Conservation (phyloP, 108 stramenopile species). For the Nitzschia sp. region DNA sequence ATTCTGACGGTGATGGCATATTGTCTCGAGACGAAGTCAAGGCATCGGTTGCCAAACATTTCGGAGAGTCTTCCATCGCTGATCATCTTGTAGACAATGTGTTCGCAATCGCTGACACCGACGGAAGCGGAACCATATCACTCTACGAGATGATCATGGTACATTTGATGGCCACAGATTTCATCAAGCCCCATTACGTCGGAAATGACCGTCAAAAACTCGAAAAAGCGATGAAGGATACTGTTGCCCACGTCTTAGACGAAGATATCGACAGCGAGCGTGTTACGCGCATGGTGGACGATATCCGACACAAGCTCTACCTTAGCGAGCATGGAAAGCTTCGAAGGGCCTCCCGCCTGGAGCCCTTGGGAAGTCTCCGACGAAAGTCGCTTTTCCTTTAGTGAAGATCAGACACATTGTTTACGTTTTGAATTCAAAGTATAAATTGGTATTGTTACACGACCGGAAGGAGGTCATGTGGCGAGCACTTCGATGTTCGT, state of each 20-base stretch:
- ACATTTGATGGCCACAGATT: slow-evolving; percentile 28
- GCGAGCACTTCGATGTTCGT: too few relatives aligned
- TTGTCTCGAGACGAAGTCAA: slow-evolving; percentile 42
- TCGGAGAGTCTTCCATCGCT: slow-evolving; percentile 23
- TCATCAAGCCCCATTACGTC: not conserved
- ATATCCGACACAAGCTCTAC: not conserved
- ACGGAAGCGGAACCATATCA: slow-evolving; percentile 38
- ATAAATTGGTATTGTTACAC: too few relatives aligned
- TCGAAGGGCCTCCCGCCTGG: not conserved
- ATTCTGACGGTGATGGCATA: slow-evolving; percentile 42
- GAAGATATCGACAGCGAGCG: not conserved
- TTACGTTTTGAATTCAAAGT: too few relatives aligned
- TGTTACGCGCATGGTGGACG: not conserved
- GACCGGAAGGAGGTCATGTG: too few relatives aligned
- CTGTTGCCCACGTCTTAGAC: not conserved
- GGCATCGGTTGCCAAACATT: slow-evolving; percentile 6
- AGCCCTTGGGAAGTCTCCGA: slow-evolving; percentile 2
- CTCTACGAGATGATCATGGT: slow-evolving; percentile 38
- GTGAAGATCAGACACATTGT: too few relatives aligned
- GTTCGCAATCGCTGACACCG: slow-evolving; percentile 42
- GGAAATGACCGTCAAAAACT: not conserved
- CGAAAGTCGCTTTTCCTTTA: slow-evolving; percentile 1
- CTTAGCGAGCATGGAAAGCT: not conserved
- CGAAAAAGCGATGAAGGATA: not conserved
- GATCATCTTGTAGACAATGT: slow-evolving; percentile 43